Conservation (phyloP, 148 eudicot genomes). For the Simmondsia chinensis region DNA sequence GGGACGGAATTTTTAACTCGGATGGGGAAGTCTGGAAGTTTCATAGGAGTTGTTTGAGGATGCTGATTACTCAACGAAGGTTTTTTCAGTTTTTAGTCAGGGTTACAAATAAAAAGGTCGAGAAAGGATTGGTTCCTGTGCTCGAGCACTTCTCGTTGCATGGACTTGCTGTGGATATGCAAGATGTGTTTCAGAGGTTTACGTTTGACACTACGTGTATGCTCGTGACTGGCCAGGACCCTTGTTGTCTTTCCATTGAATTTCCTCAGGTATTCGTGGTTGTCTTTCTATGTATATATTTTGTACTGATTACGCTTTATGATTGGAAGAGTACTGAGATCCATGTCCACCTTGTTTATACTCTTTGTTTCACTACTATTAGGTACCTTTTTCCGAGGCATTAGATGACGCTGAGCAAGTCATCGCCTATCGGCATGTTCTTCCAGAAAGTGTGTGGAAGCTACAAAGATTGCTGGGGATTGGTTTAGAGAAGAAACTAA, state of each 20-base stretch:
- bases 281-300: too few species aligned
- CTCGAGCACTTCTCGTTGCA: not conserved
- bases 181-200: conserved; percentile 11
- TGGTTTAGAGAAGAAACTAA: conserved; percentile 18
- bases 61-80: not conserved
- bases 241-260: not conserved
- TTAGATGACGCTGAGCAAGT: conserved; percentile 3
- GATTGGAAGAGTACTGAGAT: too few species aligned
- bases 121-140: conserved; percentile 1
- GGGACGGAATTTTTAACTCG: conserved; percentile 6
- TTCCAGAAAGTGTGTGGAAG: conserved; percentile 4
- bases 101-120: not conserved
- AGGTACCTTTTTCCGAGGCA: conserved; percentile 4
- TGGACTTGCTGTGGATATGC: conserved; percentile 1
- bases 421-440: not conserved
- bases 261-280: too few species aligned
- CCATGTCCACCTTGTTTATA: too few species aligned
- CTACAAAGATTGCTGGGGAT: not conserved
- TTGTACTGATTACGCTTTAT: too few species aligned
- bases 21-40: conserved; percentile 3
- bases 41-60: not conserved
- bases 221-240: conserved; percentile 1
- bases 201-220: conserved; percentile 1
- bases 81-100: not conserved
- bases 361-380: too few species aligned